These are phyloP conservation scores for Esteya vermicola DNA, from an alignment of 2,329 filamentous ascomycete species.

Conservation along the genomic window DNA sequence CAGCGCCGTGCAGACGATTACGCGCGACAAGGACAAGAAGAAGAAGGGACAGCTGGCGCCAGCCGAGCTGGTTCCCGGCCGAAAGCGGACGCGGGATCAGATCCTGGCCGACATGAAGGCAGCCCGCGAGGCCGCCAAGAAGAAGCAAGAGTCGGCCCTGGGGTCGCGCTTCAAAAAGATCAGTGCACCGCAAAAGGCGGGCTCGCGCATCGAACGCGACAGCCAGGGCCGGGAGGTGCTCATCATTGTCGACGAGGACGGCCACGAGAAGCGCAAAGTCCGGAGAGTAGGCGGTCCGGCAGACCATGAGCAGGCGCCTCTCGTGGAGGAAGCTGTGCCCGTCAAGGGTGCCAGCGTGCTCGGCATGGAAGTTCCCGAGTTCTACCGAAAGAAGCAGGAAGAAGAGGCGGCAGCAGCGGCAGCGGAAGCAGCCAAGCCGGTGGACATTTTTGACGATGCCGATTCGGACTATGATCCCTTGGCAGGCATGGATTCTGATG, in stretches of 20 bases:
- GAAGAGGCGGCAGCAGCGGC: conserved; percentile 27
- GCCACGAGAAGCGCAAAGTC: conserved; percentile 51
- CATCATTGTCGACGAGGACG: conserved; percentile 52
- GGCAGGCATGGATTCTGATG: conserved; percentile 37
- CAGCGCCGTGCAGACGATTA: conserved; percentile 36
- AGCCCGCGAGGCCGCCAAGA: conserved; percentile 43
- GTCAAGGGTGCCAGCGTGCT: conserved; percentile 42
- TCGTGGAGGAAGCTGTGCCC: conserved; percentile 28
- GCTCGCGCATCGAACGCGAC: conserved; percentile 46
- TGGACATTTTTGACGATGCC: conserved; percentile 52
- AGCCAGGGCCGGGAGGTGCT: conserved; percentile 47
- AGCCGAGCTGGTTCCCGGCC: conserved; percentile 34
- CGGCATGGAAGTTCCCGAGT: conserved; percentile 52
- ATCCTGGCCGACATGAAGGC: conserved; percentile 55
- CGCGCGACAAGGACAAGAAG: conserved; percentile 37
- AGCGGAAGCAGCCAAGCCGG: conserved; percentile 38
- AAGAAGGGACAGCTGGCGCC: conserved; percentile 50
- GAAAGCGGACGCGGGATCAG: conserved; percentile 50
- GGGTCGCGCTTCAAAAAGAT: conserved; percentile 53
- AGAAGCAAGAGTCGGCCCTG: conserved; percentile 33
- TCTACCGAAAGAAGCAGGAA: conserved; percentile 34
- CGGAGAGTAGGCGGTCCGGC: conserved; percentile 27
- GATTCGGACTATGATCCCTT: conserved; percentile 56
- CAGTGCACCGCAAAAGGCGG: conserved; percentile 36
- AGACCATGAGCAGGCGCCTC: conserved; percentile 20